Evolutionary conservation across 23 red algal species (phyloP).

Genomic region (Gracilaria gracilis): DNA sequence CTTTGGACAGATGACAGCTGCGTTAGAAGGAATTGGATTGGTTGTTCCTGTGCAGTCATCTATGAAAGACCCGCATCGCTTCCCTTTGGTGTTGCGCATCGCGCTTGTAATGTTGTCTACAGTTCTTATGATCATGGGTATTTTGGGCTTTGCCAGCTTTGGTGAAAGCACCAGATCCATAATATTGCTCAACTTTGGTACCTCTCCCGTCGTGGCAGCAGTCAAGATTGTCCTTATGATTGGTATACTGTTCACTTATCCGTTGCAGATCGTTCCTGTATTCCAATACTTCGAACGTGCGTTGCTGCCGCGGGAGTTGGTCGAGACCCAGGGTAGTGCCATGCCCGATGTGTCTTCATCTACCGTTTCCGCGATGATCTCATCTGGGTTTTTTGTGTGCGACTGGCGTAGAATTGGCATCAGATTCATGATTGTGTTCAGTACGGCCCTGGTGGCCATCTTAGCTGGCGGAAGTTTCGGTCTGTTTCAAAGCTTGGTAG

Average conservation of each 20-base stretch:
- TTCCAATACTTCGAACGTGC: slow-evolving; percentile 84
- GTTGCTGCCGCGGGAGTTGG: slow-evolving; percentile 26
- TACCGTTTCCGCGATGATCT: slow-evolving; percentile 6
- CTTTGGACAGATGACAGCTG: slow-evolving; percentile 94
- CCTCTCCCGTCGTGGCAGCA: slow-evolving; percentile 61
- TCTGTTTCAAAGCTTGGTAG: slow-evolving; percentile 92
- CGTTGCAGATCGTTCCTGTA: slow-evolving; percentile 94
- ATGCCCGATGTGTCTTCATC: slow-evolving; percentile 11
- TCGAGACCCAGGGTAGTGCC: background rate
- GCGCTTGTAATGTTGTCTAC: slow-evolving; percentile 73
- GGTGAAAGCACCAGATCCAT: slow-evolving; percentile 83
- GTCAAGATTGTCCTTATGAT: slow-evolving; percentile 85
- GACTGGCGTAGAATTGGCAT: slow-evolving; percentile 68
- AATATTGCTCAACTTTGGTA: slow-evolving; percentile 93
- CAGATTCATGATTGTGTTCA: slow-evolving; percentile 62
- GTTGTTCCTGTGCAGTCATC: slow-evolving; percentile 89
- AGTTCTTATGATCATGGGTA: slow-evolving; percentile 81
- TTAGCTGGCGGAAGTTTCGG: slow-evolving; percentile 91
- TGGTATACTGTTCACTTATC: slow-evolving; percentile 98
- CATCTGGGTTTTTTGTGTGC: slow-evolving; percentile 54
- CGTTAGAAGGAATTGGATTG: slow-evolving; percentile 95
- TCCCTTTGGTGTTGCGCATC: slow-evolving; percentile 69
- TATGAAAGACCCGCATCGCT: slow-evolving; percentile 80
- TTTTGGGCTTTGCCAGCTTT: slow-evolving; percentile 96
- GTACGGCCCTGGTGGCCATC: slow-evolving; percentile 82